These are phyloP conservation scores for Apostasia ramifera DNA, from an alignment of 106 monocot genomes.

Conservation along the genomic window DNA sequence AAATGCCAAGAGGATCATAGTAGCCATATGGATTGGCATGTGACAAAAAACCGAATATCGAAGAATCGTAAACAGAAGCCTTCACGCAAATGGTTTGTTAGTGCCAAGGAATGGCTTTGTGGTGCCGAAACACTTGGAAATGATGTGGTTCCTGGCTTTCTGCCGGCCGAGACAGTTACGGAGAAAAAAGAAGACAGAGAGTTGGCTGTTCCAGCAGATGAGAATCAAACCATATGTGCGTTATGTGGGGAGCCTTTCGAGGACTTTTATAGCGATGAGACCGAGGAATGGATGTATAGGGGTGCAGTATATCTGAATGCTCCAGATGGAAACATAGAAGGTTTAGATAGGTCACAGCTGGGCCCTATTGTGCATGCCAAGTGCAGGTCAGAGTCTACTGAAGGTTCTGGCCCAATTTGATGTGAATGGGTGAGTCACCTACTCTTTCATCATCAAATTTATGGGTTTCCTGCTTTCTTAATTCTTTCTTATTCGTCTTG, in stretches of 20 bases:
- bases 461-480: no score
- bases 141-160: conserved; percentile 72
- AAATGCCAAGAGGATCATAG: conserved; percentile 89
- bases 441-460: conserved; percentile 2
- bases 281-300: conserved; percentile 97
- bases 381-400: conserved; percentile 59
- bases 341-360: conserved; percentile 52
- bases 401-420: conserved; percentile 28
- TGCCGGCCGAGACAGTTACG: conserved; percentile 48
- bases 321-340: conserved; percentile 49
- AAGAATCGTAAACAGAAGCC: conserved; percentile 86
- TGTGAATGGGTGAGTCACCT: conserved; percentile 33
- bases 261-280: conserved; percentile 95
- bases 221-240: conserved; percentile 80
- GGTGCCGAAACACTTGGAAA: conserved; percentile 76
- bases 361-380: conserved; percentile 95
- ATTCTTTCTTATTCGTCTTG: no score
- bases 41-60: conserved; percentile 75
- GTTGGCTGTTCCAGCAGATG: conserved; percentile 87
- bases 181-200: conserved; percentile 76
- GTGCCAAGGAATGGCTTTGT: conserved; percentile 83
- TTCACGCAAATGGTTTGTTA: conserved; percentile 95
- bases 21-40: conserved; percentile 99
- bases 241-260: conserved; percentile 91
- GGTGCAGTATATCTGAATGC: conserved; percentile 90